Evolutionary conservation across 2,329 filamentous ascomycete genomes (phyloP).

Genomic region (Dactylonectria macrodidyma): DNA sequence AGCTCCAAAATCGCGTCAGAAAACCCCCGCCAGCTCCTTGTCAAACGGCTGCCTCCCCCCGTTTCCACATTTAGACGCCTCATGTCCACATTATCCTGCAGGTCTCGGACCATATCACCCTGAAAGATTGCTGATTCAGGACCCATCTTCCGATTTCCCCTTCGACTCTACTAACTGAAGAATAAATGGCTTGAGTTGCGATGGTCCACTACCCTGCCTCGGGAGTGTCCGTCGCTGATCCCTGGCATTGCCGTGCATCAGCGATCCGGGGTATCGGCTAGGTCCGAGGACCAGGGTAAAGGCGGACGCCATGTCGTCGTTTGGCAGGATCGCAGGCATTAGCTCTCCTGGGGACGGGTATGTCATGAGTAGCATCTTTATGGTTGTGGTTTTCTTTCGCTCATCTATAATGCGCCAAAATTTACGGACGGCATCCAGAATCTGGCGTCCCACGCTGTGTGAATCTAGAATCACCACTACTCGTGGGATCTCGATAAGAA

Average conservation of each 20-base stretch:
- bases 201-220: conserved; percentile 28
- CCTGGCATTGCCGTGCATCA: conserved; percentile 16
- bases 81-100: conserved; percentile 8
- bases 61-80: neutral
- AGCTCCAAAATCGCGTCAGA: neutral
- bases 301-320: conserved; percentile 15
- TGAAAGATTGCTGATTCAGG: neutral
- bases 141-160: neutral
- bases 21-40: neutral
- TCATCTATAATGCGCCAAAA: conserved; percentile 20
- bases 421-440: conserved; percentile 3
- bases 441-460: neutral
- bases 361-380: conserved; percentile 33
- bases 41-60: conserved; percentile 5
- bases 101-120: conserved; percentile 18
- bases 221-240: conserved; percentile 7
- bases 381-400: conserved; percentile 4
- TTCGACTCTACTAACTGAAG: conserved; percentile 21
- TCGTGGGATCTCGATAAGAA: conserved; percentile 16
- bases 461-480: conserved; percentile 23
- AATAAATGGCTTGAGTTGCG: conserved; percentile 28
- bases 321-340: conserved; percentile 19
- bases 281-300: conserved; percentile 19
- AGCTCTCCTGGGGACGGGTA: conserved; percentile 16
- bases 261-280: conserved; percentile 20